Evolutionary conservation across 768 basidiomycete species (phyloP).

Genomic region (Lactarius evosmus): DNA sequence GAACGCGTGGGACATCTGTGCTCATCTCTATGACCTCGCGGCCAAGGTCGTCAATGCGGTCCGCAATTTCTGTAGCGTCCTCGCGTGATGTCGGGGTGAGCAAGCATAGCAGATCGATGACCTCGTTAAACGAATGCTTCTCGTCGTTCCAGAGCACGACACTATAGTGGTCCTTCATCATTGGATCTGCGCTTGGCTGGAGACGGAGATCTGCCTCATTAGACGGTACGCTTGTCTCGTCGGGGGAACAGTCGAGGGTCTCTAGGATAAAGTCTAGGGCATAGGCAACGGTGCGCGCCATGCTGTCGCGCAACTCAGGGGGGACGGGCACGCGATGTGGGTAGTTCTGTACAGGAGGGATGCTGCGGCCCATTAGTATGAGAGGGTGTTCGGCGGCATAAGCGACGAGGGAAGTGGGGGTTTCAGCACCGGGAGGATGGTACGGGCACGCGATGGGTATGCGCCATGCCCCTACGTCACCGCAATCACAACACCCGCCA

Average conservation of each 20-base stretch:
- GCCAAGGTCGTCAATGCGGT: constrained; percentile 72
- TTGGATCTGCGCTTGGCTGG: constrained; percentile 74
- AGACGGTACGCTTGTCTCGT: constrained; percentile 65
- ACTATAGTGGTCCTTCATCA: constrained; percentile 75
- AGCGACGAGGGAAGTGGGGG: constrained; percentile 33
- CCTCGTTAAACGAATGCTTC: constrained; percentile 90
- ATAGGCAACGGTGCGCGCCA: constrained; percentile 69
- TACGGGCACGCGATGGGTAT: constrained; percentile 61
- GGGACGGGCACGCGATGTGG: constrained; percentile 56
- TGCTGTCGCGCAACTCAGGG: constrained; percentile 66
- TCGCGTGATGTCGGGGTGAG: constrained; percentile 48
- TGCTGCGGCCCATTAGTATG: constrained; percentile 39
- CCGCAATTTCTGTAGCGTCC: constrained; percentile 54
- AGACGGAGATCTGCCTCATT: constrained; percentile 68
- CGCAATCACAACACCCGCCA: constrained; percentile 94
- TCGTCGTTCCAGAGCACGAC: constrained; percentile 96
- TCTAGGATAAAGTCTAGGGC: constrained; percentile 82
- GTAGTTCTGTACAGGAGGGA: constrained; percentile 60
- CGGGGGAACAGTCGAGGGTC: constrained; percentile 77
- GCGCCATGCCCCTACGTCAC: constrained; percentile 87
- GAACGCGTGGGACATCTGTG: constrained; percentile 47
- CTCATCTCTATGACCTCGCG: constrained; percentile 83
- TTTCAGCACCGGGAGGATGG: constrained; percentile 55
- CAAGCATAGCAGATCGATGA: constrained; percentile 69
- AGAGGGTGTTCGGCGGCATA: constrained; percentile 29